Base-by-base conservation (phyloP, 352 stramenopile genomes). In the Plasmopara viticola region DNA sequence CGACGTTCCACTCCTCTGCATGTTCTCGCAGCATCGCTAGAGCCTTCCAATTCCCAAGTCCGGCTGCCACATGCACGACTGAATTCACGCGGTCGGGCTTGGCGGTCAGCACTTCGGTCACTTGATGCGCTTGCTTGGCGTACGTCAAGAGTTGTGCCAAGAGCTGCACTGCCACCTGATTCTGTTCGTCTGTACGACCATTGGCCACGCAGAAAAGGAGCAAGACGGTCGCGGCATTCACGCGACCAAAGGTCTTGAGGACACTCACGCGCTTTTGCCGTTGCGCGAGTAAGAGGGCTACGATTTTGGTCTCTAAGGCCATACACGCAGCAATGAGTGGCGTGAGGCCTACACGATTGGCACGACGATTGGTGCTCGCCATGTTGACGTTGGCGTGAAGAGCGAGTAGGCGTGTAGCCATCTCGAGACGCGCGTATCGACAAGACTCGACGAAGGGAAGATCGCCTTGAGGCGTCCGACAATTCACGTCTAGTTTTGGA, bases 261-360 rank as follows among this genome's bases (percentile, higher is more conserved):
- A 79, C 18, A 14, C 76, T 56, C 12, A 74, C 66, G 9, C 12
- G 39, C 15, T 50, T 50, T 2, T 54, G 48, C 15, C 42, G 44
- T 34, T 48, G 30, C 4, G 20, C 12, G 4, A 88, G 61, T 12
- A 88, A 37, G 12, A 67, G n/a, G 0, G 66, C 51, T 0, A 88
- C 78, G 17, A 83, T 28, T 14, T 58, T 31, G 0, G 49, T 41
- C 18, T 74, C 43, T n/a, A 88, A 58, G 18, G 78, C 63, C 70
- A 86, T 82, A 39, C 68, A 77, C 12, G 78, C 74, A 5, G 74
- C 74, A 14, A 81, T 60, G 29, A 88, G 51, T 13, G 78, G 70
- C 25, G 70, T 61, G 17, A 87, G 50, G 0, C 66, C 64, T 17
- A 58, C 51, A 9, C 72, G 70, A n/a, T 78, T 71, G 17, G 48